These are phyloP conservation scores for Chlamydomonas schloesseri DNA, from an alignment of 139 green algal species.

Conservation along the genomic window DNA sequence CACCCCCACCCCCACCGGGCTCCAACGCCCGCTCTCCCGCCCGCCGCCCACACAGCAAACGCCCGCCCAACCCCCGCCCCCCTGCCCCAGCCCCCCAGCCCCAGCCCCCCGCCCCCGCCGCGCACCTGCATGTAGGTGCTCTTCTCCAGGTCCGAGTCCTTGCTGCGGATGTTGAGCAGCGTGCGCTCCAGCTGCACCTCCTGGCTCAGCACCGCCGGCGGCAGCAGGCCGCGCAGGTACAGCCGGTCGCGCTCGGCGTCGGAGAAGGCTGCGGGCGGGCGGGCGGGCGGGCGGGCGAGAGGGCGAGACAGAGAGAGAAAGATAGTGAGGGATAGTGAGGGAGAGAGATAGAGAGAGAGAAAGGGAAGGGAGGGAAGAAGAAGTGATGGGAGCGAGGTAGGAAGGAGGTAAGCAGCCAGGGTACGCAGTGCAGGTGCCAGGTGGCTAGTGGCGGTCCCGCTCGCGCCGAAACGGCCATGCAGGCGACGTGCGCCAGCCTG, in stretches of 20 bases:
- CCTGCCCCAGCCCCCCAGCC: constrained; percentile 51
- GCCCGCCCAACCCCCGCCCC: too few relatives aligned
- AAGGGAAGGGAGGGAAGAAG: too few relatives aligned
- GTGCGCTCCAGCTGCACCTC: constrained; percentile 85
- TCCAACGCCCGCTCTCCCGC: constrained; percentile 67
- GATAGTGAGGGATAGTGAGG: neutral
- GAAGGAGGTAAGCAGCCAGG: too few relatives aligned
- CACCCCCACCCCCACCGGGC: neutral
- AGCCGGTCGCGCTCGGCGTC: constrained; percentile 84
- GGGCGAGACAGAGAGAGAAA: neutral
- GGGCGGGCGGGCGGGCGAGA: neutral
- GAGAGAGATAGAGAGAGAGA: neutral
- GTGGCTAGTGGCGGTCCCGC: too few relatives aligned
- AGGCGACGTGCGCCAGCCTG: too few relatives aligned
- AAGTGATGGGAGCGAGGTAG: neutral
- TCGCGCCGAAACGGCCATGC: too few relatives aligned
- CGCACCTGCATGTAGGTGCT: constrained; percentile 79
- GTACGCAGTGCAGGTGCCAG: too few relatives aligned
- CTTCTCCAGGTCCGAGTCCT: constrained; percentile 77
- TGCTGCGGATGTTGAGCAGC: constrained; percentile 86
- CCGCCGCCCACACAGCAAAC: too few relatives aligned
- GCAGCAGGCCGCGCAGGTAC: constrained; percentile 90
- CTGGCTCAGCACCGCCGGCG: constrained; percentile 83
- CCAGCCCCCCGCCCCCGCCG: neutral
- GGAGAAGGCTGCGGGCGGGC: constrained; percentile 72